These are phyloP conservation scores for Talaromyces sp. DNA, from an alignment of 2,329 filamentous ascomycete species.

Conservation along the genomic window DNA sequence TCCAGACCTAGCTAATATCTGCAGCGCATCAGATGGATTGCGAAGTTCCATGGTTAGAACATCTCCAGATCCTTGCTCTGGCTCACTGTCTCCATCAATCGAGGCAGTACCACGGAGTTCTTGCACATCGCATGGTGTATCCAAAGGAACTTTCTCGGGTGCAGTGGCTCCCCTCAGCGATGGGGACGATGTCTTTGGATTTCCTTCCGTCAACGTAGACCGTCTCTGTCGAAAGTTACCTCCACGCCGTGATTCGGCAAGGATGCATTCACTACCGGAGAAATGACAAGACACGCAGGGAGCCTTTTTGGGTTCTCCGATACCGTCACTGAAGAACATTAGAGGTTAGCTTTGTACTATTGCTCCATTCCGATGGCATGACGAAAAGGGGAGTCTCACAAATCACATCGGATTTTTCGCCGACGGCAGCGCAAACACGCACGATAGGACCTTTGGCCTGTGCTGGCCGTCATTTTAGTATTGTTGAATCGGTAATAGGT, in stretches of 20 bases:
- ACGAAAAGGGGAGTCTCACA: neutral
- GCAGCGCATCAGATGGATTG: neutral
- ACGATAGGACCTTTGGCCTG: neutral
- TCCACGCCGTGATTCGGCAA: neutral
- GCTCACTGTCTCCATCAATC: neutral
- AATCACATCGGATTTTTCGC: neutral
- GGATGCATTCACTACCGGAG: neutral
- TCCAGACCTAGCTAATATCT: neutral
- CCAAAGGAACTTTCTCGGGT: neutral
- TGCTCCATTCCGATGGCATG: neutral
- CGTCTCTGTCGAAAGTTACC: neutral
- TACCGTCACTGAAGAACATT: neutral
- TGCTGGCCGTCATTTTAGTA: neutral
- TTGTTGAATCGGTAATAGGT: neutral
- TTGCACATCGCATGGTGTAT: neutral
- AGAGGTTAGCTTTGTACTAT: neutral
- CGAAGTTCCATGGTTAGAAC: neutral
- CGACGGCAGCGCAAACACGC: constrained; percentile 1
- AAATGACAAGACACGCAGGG: neutral
- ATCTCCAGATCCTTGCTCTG: neutral
- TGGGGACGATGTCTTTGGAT: neutral
- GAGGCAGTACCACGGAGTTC: neutral
- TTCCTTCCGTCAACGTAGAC: neutral
- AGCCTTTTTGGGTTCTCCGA: neutral
- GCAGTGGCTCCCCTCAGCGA: neutral